Evolutionary conservation across 345 rosid species (phyloP).

Genomic region (Gossypium ekmanianum): DNA sequence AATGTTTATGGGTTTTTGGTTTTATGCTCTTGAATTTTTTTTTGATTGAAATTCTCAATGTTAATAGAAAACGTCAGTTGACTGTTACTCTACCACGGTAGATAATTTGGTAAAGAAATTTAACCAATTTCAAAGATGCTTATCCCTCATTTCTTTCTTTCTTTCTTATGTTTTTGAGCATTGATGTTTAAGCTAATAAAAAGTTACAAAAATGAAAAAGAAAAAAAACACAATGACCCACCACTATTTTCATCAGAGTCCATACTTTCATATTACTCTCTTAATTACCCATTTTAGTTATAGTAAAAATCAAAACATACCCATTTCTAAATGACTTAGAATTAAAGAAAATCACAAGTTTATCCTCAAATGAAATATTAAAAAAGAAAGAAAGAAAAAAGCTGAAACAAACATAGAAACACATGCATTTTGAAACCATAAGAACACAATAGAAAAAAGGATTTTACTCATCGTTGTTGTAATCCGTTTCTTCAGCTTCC

Average conservation of each 20-base stretch:
- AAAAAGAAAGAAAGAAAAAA: too few species aligned
- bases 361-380: too few species aligned
- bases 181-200: slow-evolving; percentile 10
- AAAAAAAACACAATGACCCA: slow-evolving; percentile 19
- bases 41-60: too few species aligned
- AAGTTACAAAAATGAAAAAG: not conserved
- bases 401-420: not conserved
- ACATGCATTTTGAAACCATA: not conserved
- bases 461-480: slow-evolving; percentile 3
- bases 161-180: not conserved
- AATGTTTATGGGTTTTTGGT: too few species aligned
- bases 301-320: not conserved
- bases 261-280: slow-evolving; percentile 1
- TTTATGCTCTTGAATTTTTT: too few species aligned
- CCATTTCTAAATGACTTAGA: not conserved
- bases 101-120: too few species aligned
- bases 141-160: too few species aligned
- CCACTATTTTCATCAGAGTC: slow-evolving; percentile 20
- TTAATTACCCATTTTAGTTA: slow-evolving; percentile 15
- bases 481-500: slow-evolving; percentile 3
- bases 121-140: too few species aligned
- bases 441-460: not conserved
- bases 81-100: too few species aligned
- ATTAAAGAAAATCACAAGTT: not conserved
- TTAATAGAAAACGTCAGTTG: too few species aligned